Evolutionary conservation across 2,329 filamentous ascomycete genomes (phyloP).

Genomic region (Microsporum canis): DNA sequence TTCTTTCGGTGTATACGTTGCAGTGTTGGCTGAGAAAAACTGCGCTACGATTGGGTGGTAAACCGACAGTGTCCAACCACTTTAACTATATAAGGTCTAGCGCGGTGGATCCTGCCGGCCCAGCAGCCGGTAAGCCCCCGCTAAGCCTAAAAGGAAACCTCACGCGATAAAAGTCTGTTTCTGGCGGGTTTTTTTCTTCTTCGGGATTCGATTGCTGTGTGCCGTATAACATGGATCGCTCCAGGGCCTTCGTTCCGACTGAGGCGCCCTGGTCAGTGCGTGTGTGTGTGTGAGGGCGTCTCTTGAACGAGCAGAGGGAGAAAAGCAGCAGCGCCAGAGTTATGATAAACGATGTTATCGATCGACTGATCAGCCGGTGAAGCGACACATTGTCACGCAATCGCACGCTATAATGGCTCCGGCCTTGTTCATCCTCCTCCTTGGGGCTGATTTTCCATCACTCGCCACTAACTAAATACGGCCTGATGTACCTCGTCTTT

Average conservation of each 20-base stretch:
- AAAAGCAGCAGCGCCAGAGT: not conserved
- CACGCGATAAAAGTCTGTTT: conserved; percentile 4
- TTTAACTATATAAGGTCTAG: not conserved
- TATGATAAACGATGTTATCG: not conserved
- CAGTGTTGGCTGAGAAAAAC: not conserved
- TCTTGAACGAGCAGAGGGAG: not conserved
- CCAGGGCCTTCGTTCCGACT: no score
- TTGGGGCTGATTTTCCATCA: not conserved
- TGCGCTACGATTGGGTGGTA: not conserved
- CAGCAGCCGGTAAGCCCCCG: not conserved
- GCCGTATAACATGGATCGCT: no score
- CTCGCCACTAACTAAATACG: not conserved
- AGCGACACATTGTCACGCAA: not conserved
- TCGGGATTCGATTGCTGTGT: not conserved
- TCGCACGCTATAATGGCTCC: not conserved
- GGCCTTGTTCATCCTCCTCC: not conserved
- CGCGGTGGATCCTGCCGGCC: not conserved
- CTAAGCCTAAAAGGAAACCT: not conserved
- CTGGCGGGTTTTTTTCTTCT: not conserved
- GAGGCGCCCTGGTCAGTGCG: no score
- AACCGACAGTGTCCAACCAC: not conserved
- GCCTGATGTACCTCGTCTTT: not conserved
- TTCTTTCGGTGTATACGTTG: not conserved
- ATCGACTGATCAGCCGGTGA: not conserved
- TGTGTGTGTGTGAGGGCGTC: no score